Evolutionary conservation across 169 alveolate species (phyloP).

Genomic region (Plasmodium vinckei): DNA sequence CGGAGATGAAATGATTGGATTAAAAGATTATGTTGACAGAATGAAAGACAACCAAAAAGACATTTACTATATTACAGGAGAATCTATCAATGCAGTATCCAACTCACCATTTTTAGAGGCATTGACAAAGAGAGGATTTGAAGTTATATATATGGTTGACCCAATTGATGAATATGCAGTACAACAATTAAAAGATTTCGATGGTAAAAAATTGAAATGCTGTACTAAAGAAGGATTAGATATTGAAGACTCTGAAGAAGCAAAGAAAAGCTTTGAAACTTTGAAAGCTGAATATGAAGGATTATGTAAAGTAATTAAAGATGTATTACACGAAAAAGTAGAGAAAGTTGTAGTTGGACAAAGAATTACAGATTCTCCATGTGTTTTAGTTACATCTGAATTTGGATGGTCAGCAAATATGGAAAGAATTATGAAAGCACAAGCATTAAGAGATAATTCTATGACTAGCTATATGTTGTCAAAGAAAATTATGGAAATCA

Average conservation of each 20-base stretch:
- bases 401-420: slow-evolving; percentile 99
- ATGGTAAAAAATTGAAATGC: slow-evolving; percentile 97
- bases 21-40: slow-evolving; percentile 98
- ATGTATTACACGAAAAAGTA: slow-evolving; percentile 98
- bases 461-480: slow-evolving; percentile 97
- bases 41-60: slow-evolving; percentile 99
- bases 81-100: slow-evolving; percentile 96
- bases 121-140: slow-evolving; percentile 96
- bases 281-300: slow-evolving; percentile 97
- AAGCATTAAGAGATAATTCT: slow-evolving; percentile 98
- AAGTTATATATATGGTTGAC: slow-evolving; percentile 99
- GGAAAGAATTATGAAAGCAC: slow-evolving; percentile 99
- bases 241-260: slow-evolving; percentile 97
- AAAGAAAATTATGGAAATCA: slow-evolving; percentile 99
- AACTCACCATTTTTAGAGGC: slow-evolving; percentile 99
- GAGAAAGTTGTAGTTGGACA: slow-evolving; percentile 97
- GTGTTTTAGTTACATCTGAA: slow-evolving; percentile 98
- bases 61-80: slow-evolving; percentile 99
- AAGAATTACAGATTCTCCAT: slow-evolving; percentile 98
- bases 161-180: slow-evolving; percentile 99
- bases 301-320: slow-evolving; percentile 97
- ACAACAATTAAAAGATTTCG: slow-evolving; percentile 97
- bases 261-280: slow-evolving; percentile 97
- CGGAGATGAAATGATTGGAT: slow-evolving; percentile 98
- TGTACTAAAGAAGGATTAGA: slow-evolving; percentile 98